Base-by-base conservation (phyloP, 2,329 filamentous ascomycete species). In the Stagonosporopsis vannaccii region DNA sequence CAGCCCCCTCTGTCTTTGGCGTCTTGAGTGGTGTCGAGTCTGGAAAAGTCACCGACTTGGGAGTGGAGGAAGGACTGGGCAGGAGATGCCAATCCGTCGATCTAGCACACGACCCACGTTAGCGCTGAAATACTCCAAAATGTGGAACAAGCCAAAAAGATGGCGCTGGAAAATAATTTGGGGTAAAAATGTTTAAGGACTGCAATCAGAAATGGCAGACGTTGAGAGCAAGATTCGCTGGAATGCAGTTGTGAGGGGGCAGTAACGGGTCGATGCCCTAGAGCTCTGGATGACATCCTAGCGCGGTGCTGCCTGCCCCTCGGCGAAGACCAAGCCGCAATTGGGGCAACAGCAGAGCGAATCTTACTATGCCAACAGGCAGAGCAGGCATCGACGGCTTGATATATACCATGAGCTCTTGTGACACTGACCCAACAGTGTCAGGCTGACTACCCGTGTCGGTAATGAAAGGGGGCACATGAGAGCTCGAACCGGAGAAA, bases 41-140 rank as follows among this genome's bases (percentile, higher is more conserved):
- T 54, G 75, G 72, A 59, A 77, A 77, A 22, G 73, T 75, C 53
- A 67, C 65, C 48, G 75, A 77, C 59, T 78, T 81, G 49, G 80
- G 80, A 28, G 80, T 82, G 56, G 78, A 79, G 54, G 76, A 78
- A 35, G 80, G 80, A 72, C 80, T 82, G 63, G 80, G 80, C 61
- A 82, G 77, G 61, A 82, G 78, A 64, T 75, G 78, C 79, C 80
- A 81, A 66, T 81, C 79, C 61, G 75, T 71, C 58, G 74, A 71
- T 70, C 78, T 80, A 68, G 64, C 59, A 71, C 68, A 63, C 60
- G 57, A 62, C 60, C 61, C 64, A 61, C 55, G 65, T 76, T 74
- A 76, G 73, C 72, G 51, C 63, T 65, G 63, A 67, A 65, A 68
- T 63, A 67, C 60, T 64, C 58, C 52, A 63, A 57, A 48, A 58